Percentiles rank a stretch among this genome's conserved stretches.
phyloP scores from a whole-genome alignment of 768 basidiomycete species.

The Hericium alpestre region DNA sequence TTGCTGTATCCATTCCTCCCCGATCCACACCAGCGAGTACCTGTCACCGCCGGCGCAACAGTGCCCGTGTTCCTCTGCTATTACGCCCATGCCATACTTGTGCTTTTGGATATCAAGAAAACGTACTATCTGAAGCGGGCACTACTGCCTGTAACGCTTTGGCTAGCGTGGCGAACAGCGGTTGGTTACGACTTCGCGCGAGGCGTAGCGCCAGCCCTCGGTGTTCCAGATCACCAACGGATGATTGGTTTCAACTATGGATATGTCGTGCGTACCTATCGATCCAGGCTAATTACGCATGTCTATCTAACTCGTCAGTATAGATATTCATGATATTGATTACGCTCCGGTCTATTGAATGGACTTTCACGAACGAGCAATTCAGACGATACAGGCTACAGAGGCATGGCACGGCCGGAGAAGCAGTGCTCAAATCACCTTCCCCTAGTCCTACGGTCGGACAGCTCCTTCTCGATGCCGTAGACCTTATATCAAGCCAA shows the following conservation, averaged over 20 bases:
- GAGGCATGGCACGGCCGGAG: background rate
- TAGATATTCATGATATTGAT: constrained; percentile 4
- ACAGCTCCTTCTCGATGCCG: constrained; percentile 5
- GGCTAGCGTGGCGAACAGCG: background rate
- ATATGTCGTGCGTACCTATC: constrained; percentile 4
- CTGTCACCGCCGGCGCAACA: background rate
- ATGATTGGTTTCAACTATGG: constrained; percentile 3
- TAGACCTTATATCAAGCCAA: constrained; percentile 9
- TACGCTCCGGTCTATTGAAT: constrained; percentile 6
- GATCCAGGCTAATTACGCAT: background rate
- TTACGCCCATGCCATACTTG: background rate
- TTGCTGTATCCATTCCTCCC: background rate
- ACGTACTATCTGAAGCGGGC: background rate
- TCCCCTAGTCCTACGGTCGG: background rate
- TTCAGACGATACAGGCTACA: background rate
- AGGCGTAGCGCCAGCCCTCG: background rate
- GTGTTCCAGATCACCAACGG: background rate
- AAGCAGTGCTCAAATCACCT: background rate
- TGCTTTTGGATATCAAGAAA: background rate
- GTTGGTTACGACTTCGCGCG: background rate
- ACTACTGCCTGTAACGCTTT: constrained; percentile 1
- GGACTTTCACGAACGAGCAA: constrained; percentile 2
- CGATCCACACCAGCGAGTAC: constrained; percentile 1
- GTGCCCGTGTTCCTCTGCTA: background rate
- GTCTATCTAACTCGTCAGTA: background rate